Base-by-base conservation (phyloP, 441 rosid genomes). In the Syzygium malaccense region DNA sequence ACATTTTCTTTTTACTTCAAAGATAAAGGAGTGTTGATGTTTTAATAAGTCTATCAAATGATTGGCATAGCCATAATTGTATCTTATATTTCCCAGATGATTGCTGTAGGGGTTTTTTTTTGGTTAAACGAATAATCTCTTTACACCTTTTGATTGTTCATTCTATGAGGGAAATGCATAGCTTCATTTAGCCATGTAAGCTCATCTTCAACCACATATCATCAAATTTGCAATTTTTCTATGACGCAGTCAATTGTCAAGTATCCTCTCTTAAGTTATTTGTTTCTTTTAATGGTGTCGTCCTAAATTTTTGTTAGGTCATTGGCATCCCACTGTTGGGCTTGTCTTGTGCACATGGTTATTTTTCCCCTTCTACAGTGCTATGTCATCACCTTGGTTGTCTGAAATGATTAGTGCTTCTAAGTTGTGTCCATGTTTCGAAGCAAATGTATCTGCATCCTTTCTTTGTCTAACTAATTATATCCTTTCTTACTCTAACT, bases 221-320 rank as follows among this genome's bases (percentile, higher is more conserved):
- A 2, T 71, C 49, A 71, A 71, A 45, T 37, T 37, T 12, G 51
- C 51, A 71, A 0, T 71, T 25, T 71, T 71, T 71, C 83, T 71
- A 71, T 0, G 0, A 5, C 0, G 0, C 23, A 71, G 51, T 71
- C n/a, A 71, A 13, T 3, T 37, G n/a, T 71, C 83, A 71, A 12
- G 17, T 71, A 6, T 41, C 83, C 28, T 37, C 51, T 37, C 28
- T 71, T 41, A 12, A 20, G 51, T 6, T 25, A 4, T 37, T 3
- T 37, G 49, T 71, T 71, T 71, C 80, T 66, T 32, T 32, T 32
- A 33, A 20, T 71, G 49, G 49, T 0, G 15, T 20, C 6, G 49
- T 71, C 83, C 83, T 71, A 71, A n/a, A 71, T 23, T 71, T 71
- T 5, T 37, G n/a, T 71, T 71, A 3, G 9, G 83, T 71, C 0